Conservation (phyloP, 2,329 filamentous ascomycete genomes). For the Sporothrix euskadiensis region DNA sequence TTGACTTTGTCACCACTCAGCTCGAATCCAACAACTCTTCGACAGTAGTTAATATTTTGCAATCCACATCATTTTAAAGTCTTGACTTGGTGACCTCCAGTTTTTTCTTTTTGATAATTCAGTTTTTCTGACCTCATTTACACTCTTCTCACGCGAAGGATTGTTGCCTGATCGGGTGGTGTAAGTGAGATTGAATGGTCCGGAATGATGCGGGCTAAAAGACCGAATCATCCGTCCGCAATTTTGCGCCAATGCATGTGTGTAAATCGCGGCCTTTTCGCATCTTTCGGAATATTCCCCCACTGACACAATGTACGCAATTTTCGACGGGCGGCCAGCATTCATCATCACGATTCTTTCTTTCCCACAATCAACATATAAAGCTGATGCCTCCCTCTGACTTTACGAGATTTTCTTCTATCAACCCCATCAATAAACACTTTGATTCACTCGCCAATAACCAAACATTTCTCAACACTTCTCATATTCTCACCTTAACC, state of each 20-base stretch:
- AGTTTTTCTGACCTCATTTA: too few relatives aligned
- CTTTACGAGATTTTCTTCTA: not conserved
- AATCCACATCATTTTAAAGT: too few relatives aligned
- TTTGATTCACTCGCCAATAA: not conserved
- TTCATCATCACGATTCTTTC: not conserved
- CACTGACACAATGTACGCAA: not conserved
- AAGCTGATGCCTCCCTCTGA: not conserved
- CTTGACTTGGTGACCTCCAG: too few relatives aligned
- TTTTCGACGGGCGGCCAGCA: not conserved
- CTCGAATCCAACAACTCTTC: too few relatives aligned
- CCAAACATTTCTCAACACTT: not conserved
- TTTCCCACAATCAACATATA: not conserved
- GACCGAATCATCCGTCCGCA: not conserved
- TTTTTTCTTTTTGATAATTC: too few relatives aligned
- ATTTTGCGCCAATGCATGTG: not conserved
- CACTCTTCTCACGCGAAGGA: not conserved
- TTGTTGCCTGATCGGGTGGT: not conserved
- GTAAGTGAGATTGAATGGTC: not conserved
- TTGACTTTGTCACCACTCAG: too few relatives aligned
- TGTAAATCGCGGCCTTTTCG: not conserved
- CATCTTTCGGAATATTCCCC: not conserved
- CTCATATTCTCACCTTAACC: not conserved
- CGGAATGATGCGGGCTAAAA: not conserved
- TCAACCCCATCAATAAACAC: not conserved
- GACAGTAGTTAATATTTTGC: too few relatives aligned